These are phyloP conservation scores for Amorphotheca resinae DNA, from an alignment of 495 filamentous ascomycete genomes.

Conservation along the genomic window DNA sequence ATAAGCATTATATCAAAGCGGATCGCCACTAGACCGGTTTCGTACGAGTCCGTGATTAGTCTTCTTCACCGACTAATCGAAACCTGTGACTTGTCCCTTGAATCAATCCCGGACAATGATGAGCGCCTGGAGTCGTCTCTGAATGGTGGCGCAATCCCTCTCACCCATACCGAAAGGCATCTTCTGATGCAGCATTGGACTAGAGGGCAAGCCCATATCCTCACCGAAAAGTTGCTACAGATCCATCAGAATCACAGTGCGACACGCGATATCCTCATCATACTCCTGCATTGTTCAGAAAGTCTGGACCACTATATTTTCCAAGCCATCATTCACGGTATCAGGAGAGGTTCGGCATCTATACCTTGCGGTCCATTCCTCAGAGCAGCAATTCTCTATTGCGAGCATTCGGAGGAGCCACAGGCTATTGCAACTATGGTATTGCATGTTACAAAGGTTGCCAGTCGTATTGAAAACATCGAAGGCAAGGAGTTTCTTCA, in stretches of 20 bases:
- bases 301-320: conserved; percentile 9
- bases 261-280: conserved; percentile 32
- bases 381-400: conserved; percentile 15
- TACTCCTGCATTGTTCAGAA: conserved; percentile 26
- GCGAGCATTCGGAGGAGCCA: conserved; percentile 22
- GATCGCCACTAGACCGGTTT: conserved; percentile 35
- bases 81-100: conserved; percentile 11
- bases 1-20: conserved; percentile 33
- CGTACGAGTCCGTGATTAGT: conserved; percentile 39
- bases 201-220: conserved; percentile 27
- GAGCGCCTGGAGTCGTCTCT: conserved; percentile 7
- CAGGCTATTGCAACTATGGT: conserved; percentile 39
- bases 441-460: conserved; percentile 43
- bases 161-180: conserved; percentile 29
- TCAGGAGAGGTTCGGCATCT: conserved; percentile 5
- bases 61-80: conserved; percentile 39
- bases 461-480: conserved; percentile 22
- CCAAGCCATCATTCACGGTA: conserved; percentile 14
- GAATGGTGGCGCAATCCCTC: conserved; percentile 20
- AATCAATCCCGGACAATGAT: conserved; percentile 6
- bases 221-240: conserved; percentile 36
- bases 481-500: conserved; percentile 47
- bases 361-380: conserved; percentile 11
- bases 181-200: conserved; percentile 31
- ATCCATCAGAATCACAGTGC: conserved; percentile 34